A percentile compares a stretch with the other conserved stretches of the same genome.
phyloP scores from a whole-genome alignment of 2,329 filamentous ascomycete genomes.

The Thelonectria olida region DNA sequence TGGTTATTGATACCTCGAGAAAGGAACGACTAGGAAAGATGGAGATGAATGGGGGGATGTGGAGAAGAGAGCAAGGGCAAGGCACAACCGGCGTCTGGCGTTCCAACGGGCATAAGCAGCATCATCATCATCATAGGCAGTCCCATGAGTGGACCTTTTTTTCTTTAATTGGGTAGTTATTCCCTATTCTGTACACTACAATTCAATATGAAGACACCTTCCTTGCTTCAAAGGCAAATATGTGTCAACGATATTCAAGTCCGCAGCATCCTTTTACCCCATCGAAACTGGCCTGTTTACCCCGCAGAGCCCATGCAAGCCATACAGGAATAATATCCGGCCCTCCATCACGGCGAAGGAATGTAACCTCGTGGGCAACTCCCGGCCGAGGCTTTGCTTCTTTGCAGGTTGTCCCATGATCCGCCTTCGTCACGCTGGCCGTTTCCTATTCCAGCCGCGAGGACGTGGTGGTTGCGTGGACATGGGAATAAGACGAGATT shows the following conservation, averaged over 20 bases:
- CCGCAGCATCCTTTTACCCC: constrained; percentile 26
- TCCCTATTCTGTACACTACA: constrained; percentile 31
- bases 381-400: background rate
- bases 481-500: background rate
- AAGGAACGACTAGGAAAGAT: background rate
- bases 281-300: constrained; percentile 29
- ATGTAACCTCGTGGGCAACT: background rate
- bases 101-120: constrained; percentile 8
- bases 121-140: no score
- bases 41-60: background rate
- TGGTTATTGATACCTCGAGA: constrained; percentile 18
- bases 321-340: constrained; percentile 13
- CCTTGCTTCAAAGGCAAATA: constrained; percentile 3
- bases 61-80: background rate
- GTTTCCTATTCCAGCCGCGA: constrained; percentile 26
- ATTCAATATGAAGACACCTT: constrained; percentile 14
- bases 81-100: constrained; percentile 5
- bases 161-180: constrained; percentile 8
- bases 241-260: constrained; percentile 26
- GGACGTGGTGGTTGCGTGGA: background rate
- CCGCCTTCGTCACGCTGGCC: constrained; percentile 25
- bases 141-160: background rate
- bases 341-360: constrained; percentile 1
- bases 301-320: constrained; percentile 26
- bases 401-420: background rate